Evolutionary conservation across 2,329 filamentous ascomycete genomes (phyloP).

Genomic region (Penicillium sp.): DNA sequence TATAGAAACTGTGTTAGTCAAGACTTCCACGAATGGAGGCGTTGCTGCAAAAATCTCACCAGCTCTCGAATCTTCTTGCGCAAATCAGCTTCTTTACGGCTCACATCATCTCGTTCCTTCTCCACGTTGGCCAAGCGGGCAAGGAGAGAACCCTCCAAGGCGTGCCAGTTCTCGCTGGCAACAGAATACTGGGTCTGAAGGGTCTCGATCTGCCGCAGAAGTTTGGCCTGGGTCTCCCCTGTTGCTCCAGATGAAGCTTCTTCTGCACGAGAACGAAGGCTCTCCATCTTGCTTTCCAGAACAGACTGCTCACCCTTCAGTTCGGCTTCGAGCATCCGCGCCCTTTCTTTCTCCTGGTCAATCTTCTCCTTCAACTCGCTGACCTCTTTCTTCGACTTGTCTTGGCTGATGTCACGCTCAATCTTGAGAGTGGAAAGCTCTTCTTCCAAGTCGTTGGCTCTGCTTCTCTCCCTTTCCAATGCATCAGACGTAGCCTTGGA

Average conservation of each 20-base stretch:
- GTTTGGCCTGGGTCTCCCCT: slow-evolving; percentile 81
- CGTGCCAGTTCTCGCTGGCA: slow-evolving; percentile 96
- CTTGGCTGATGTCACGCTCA: slow-evolving; percentile 72
- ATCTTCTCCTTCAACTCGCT: slow-evolving; percentile 70
- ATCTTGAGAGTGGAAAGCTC: slow-evolving; percentile 65
- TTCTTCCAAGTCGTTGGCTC: slow-evolving; percentile 56
- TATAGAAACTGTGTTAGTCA: slow-evolving; percentile 33
- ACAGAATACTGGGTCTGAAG: slow-evolving; percentile 92
- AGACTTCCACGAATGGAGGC: not conserved
- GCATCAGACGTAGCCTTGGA: slow-evolving; percentile 65
- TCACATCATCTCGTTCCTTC: slow-evolving; percentile 88
- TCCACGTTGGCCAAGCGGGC: slow-evolving; percentile 75
- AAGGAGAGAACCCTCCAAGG: slow-evolving; percentile 83
- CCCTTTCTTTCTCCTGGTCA: slow-evolving; percentile 68
- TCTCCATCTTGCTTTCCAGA: slow-evolving; percentile 86
- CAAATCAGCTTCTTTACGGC: slow-evolving; percentile 73
- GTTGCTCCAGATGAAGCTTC: slow-evolving; percentile 80
- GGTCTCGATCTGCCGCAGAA: slow-evolving; percentile 90
- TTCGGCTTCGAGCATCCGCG: slow-evolving; percentile 69
- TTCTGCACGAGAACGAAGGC: slow-evolving; percentile 79
- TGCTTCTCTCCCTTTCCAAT: slow-evolving; percentile 63
- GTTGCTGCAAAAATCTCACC: slow-evolving; percentile 50
- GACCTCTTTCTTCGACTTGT: slow-evolving; percentile 68
- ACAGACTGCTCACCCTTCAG: slow-evolving; percentile 72
- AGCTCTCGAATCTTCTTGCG: slow-evolving; percentile 85